Conservation (phyloP, 352 stramenopile genomes). For the Phytophthora capsici region DNA sequence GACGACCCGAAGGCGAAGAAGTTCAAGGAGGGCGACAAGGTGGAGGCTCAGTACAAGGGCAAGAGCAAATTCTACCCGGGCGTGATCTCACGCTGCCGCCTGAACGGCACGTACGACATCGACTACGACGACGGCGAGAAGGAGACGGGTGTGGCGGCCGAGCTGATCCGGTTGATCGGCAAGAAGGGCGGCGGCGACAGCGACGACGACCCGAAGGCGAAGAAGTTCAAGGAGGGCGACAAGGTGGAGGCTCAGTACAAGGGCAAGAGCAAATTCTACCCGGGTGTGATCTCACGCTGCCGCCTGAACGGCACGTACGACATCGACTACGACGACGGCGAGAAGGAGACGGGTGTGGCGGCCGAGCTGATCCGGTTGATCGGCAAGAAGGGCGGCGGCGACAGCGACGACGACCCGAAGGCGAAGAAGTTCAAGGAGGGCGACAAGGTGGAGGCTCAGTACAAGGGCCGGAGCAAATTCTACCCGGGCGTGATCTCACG, state of each 20-base stretch:
- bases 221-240: conserved; percentile 25
- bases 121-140: conserved; percentile 24
- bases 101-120: conserved; percentile 26
- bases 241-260: conserved; percentile 27
- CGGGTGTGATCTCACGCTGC: conserved; percentile 19
- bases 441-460: conserved; percentile 24
- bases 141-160: conserved; percentile 23
- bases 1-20: conserved; percentile 20
- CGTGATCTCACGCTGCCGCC: conserved; percentile 20
- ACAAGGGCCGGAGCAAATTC: conserved; percentile 25
- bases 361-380: conserved; percentile 16
- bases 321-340: conserved; percentile 23
- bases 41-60: conserved; percentile 26
- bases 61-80: conserved; percentile 24
- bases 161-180: conserved; percentile 14
- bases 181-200: conserved; percentile 13
- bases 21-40: conserved; percentile 23
- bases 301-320: conserved; percentile 24
- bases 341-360: conserved; percentile 25
- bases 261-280: conserved; percentile 26
- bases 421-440: conserved; percentile 23
- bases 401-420: conserved; percentile 23
- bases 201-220: conserved; percentile 19
- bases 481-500: conserved; percentile 21
- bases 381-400: conserved; percentile 12